A percentile compares a stretch with the other conserved stretches of the same genome.
phyloP scores from a whole-genome alignment of 257 asterid genomes.

The Solanum verrucosum region DNA sequence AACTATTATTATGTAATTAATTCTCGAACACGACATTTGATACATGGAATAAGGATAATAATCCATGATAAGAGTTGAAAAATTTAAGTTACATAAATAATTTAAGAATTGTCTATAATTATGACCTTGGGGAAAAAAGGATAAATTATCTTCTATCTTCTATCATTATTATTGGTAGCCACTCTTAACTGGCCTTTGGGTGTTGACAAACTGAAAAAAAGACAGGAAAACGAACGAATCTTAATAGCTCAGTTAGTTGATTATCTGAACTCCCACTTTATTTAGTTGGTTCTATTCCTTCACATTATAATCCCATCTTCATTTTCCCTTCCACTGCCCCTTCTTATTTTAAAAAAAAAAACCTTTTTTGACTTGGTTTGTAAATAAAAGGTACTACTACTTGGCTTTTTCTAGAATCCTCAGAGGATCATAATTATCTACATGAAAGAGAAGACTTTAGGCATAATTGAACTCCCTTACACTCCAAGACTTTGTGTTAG shows the following conservation, averaged over 20 bases:
- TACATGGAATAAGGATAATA: too few species aligned
- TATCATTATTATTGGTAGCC: not conserved
- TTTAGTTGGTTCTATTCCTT: not conserved
- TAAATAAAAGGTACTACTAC: not conserved
- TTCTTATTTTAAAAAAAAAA: too few species aligned
- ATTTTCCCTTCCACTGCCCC: not conserved
- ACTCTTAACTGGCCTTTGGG: not conserved
- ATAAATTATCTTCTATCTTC: not conserved
- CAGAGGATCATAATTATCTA: not conserved
- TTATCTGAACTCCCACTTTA: too few species aligned
- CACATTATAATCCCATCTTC: too few species aligned
- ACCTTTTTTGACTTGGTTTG: constrained; percentile 4
- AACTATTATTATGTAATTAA: not conserved
- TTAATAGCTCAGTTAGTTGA: too few species aligned
- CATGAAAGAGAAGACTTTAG: not conserved
- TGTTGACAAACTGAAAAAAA: not conserved
- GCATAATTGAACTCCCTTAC: not conserved
- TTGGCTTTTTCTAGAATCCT: not conserved
- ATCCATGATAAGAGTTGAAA: too few species aligned
- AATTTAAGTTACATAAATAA: not conserved
- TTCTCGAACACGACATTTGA: not conserved
- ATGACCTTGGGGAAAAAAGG: not conserved
- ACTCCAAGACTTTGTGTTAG: not conserved
- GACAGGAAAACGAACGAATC: not conserved
- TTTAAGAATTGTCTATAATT: not conserved